Base-by-base conservation (phyloP, 129 eudicot species). In the Rutidosis leptorrhynchoides region DNA sequence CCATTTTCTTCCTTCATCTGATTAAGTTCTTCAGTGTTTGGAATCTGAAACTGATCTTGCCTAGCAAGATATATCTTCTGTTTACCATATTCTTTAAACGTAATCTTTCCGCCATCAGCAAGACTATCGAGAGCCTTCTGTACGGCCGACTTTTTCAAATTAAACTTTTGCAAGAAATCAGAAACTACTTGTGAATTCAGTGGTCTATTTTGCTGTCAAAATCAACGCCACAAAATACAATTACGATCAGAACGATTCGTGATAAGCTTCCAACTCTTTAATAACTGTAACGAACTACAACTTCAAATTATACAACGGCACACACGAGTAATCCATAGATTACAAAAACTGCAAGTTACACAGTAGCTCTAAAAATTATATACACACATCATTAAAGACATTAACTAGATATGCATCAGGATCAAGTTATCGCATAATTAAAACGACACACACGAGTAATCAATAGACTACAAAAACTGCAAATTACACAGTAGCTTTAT, bases 81-180 rank as follows among this genome's bases (percentile, higher is more conserved):
- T 80, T 93, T 93, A 19, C 99, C 99, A 84, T 93, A 93, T 79
- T 93, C 99, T 75, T 89, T 93, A 62, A 93, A 93, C n/a, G 96
- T 80, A 68, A 93, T 79, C 40, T 77, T 72, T 14, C 96, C 95
- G 73, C 88, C 65, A 28, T 93, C 99, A 62, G 95, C 88, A 30
- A 93, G 96, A 74, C 72, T 80, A 52, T 93, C 99, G 32, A 93
- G 80, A 49, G 99, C 93, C 78, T 93, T 93, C 67, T 93, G 99
- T 53, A 93, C 46, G 11, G 88, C 95, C 43, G 96, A 69, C 83
- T 93, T 93, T 79, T 93, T 93, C 20, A 93, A 84, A 81, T 89
- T 88, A 76, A 80, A 89, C 77, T 93, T 93, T 86, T 93, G 99
- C 79, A 93, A 60, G 61, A 84, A 82, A 77, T 93, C 99, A 22